Evolutionary conservation across 768 basidiomycete species (phyloP).

Genomic region (Termitomyces sp.): DNA sequence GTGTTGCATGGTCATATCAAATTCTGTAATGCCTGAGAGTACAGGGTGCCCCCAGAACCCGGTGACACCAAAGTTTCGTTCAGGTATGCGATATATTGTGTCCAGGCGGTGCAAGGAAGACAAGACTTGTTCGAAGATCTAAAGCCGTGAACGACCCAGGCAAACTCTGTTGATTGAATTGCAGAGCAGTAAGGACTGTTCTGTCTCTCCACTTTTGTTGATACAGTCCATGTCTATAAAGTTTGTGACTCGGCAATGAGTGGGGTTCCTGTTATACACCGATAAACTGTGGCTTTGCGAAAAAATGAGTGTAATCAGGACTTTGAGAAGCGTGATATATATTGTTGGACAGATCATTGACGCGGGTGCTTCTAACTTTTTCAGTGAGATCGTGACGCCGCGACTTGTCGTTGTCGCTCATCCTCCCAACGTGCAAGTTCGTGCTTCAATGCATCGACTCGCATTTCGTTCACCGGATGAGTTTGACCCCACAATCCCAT

Average conservation of each 20-base stretch:
- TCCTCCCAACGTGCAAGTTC: constrained; percentile 73
- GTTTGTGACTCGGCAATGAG: neutral
- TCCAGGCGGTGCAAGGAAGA: constrained; percentile 18
- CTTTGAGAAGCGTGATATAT: neutral
- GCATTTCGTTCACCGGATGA: constrained; percentile 66
- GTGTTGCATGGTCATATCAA: too few relatives aligned
- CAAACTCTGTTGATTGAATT: constrained; percentile 7
- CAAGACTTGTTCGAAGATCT: constrained; percentile 27
- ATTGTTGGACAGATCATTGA: neutral
- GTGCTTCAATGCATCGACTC: constrained; percentile 52
- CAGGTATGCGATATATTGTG: too few relatives aligned
- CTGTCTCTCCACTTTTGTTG: neutral
- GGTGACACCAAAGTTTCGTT: too few relatives aligned
- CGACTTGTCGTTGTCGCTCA: constrained; percentile 31
- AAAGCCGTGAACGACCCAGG: constrained; percentile 6
- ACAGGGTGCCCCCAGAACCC: too few relatives aligned
- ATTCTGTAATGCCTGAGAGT: too few relatives aligned
- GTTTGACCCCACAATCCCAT: constrained; percentile 46
- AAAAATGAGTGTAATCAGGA: neutral
- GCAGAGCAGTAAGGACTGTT: neutral
- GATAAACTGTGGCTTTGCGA: neutral
- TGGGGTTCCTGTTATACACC: neutral
- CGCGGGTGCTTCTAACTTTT: too few relatives aligned
- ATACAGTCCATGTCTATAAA: neutral
- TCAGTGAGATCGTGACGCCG: constrained; percentile 3